Conservation (phyloP, 2,329 filamentous ascomycete species). For the Diplodia seriata region DNA sequence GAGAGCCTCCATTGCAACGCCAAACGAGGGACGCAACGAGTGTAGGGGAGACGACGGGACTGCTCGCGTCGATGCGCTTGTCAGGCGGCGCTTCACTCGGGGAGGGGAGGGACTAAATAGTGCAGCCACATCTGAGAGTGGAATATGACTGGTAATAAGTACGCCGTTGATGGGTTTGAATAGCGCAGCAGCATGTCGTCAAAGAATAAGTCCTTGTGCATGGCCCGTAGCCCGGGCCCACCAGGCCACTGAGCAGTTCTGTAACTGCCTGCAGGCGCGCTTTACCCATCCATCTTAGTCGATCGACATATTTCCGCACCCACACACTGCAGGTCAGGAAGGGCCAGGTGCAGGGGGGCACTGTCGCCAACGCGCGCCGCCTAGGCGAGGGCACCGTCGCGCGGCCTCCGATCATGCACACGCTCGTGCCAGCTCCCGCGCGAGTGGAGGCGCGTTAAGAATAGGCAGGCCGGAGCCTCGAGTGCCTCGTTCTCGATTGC, state of each 20-base stretch:
- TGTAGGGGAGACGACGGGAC: constrained; percentile 25
- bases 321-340: constrained; percentile 27
- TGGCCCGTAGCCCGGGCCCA: constrained; percentile 32
- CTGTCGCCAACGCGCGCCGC: constrained; percentile 17
- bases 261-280: constrained; percentile 30
- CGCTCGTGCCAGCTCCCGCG: constrained; percentile 27
- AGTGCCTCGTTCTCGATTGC: constrained; percentile 28
- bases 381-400: constrained; percentile 26
- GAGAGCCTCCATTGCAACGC: constrained; percentile 33
- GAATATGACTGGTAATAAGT: constrained; percentile 32
- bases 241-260: constrained; percentile 33
- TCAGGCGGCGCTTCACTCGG: constrained; percentile 24
- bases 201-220: constrained; percentile 33
- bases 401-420: constrained; percentile 32
- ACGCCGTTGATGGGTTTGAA: constrained; percentile 31
- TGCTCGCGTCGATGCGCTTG: constrained; percentile 29
- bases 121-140: constrained; percentile 31
- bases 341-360: constrained; percentile 23
- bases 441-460: constrained; percentile 32
- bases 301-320: constrained; percentile 31
- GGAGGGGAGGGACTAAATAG: constrained; percentile 32
- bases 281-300: constrained; percentile 28
- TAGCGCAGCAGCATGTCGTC: constrained; percentile 33
- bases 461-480: constrained; percentile 29
- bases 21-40: constrained; percentile 34